Percentiles rank a stretch among this genome's conserved stretches.
These are phyloP conservation scores for Colletotrichum euphorbiae DNA, from an alignment of 2,329 filamentous ascomycete genomes.

Conservation along the genomic window DNA sequence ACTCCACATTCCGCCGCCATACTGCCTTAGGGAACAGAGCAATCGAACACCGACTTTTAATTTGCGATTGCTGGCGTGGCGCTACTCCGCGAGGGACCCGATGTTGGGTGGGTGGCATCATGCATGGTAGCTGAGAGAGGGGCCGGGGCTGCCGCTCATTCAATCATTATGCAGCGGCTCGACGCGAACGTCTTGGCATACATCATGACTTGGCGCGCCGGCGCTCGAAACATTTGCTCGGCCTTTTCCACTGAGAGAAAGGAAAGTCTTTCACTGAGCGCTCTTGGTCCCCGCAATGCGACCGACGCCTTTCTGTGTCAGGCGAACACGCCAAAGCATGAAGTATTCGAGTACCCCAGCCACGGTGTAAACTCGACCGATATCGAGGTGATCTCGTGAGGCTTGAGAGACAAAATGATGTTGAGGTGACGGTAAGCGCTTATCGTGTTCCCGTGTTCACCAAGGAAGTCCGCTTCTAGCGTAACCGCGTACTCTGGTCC, in stretches of 20 bases:
- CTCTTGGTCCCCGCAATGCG: neutral
- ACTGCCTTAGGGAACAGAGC: slow-evolving; percentile 9
- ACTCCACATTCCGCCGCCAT: slow-evolving; percentile 20
- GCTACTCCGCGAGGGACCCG: slow-evolving; percentile 7
- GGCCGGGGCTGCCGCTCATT: slow-evolving; percentile 24
- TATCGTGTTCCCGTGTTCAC: neutral
- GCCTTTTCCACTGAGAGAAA: neutral
- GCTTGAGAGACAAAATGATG: neutral
- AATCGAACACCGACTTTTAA: neutral
- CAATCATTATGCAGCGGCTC: slow-evolving; percentile 1
- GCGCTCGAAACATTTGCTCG: slow-evolving; percentile 11
- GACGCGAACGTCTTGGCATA: slow-evolving; percentile 27
- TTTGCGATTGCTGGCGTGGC: slow-evolving; percentile 4
- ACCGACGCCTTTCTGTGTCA: neutral
- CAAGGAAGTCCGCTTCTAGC: neutral
- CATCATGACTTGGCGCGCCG: slow-evolving; percentile 24
- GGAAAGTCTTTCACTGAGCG: neutral
- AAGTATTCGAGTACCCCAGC: no score
- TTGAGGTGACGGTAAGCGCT: neutral
- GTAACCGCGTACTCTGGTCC: neutral
- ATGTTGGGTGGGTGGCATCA: slow-evolving; percentile 14
- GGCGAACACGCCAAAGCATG: no score
- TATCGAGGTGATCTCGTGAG: neutral
- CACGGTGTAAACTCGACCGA: no score
- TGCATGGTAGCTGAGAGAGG: slow-evolving; percentile 9